A percentile compares a stretch with the other conserved stretches of the same genome.
phyloP scores from a whole-genome alignment of 1,284 basidiomycete genomes.

The Irpex sp. region DNA sequence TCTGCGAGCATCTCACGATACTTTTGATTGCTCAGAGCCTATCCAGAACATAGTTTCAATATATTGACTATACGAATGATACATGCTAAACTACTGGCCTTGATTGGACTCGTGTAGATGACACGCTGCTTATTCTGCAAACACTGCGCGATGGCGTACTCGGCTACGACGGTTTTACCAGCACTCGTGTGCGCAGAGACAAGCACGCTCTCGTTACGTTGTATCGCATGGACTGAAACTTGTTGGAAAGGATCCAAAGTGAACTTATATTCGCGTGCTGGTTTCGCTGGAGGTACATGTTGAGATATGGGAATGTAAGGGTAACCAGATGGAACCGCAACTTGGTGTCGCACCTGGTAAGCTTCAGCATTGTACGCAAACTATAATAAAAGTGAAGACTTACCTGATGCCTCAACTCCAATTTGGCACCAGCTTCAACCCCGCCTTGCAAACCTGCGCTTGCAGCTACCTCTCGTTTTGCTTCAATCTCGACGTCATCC shows the following conservation, averaged over 20 bases:
- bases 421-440: constrained; percentile 58
- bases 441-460: constrained; percentile 75
- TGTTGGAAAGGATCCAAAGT: constrained; percentile 96
- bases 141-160: constrained; percentile 98
- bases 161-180: constrained; percentile 97
- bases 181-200: constrained; percentile 99
- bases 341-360: constrained; percentile 85
- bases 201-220: constrained; percentile 94
- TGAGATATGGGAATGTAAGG: constrained; percentile 88
- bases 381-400: constrained; percentile 16
- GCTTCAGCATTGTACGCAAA: neutral
- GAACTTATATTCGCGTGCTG: constrained; percentile 93
- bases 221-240: constrained; percentile 92
- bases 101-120: constrained; percentile 99
- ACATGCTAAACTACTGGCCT: constrained; percentile 52
- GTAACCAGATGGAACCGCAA: constrained; percentile 91
- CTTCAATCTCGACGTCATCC: constrained; percentile 87
- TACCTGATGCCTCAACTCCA: constrained; percentile 79
- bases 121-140: constrained; percentile 90
- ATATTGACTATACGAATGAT: constrained; percentile 17
- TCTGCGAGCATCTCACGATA: constrained; percentile 97
- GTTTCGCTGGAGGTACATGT: constrained; percentile 89
- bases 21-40: constrained; percentile 98
- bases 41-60: constrained; percentile 18
- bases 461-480: constrained; percentile 82